Evolutionary conservation across 1,139 yeast species (phyloP).

Genomic region (Hyphopichia fennica): DNA sequence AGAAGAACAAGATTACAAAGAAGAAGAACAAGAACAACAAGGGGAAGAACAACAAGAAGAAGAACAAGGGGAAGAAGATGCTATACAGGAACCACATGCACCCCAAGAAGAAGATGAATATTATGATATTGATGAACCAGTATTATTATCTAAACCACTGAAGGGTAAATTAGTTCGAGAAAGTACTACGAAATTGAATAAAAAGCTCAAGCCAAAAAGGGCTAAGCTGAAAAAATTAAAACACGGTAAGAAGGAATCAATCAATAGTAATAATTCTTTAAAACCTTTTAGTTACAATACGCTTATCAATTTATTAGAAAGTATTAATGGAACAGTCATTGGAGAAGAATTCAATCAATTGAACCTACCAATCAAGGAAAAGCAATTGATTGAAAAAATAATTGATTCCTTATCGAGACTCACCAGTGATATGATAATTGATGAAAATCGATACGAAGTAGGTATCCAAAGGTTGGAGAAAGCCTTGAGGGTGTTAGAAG

Average conservation of each 20-base stretch:
- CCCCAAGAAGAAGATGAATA: slow-evolving; percentile 33
- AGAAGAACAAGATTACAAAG: neutral
- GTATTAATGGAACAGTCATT: slow-evolving; percentile 62
- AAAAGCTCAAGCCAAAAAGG: slow-evolving; percentile 16
- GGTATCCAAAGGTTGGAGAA: slow-evolving; percentile 78
- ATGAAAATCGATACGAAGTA: slow-evolving; percentile 73
- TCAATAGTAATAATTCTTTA: slow-evolving; percentile 14
- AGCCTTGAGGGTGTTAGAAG: slow-evolving; percentile 84
- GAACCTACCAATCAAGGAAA: slow-evolving; percentile 75
- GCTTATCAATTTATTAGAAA: slow-evolving; percentile 55
- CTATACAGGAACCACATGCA: too few species aligned
- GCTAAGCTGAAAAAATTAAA: slow-evolving; percentile 10
- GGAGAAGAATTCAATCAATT: slow-evolving; percentile 73
- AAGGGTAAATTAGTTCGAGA: slow-evolving; percentile 39
- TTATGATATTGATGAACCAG: slow-evolving; percentile 42
- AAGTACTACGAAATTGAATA: slow-evolving; percentile 21
- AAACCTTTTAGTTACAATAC: slow-evolving; percentile 61
- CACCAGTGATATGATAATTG: slow-evolving; percentile 86
- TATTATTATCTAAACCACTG: slow-evolving; percentile 29
- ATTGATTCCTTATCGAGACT: slow-evolving; percentile 81
- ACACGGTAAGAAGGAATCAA: neutral
- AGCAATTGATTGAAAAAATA: slow-evolving; percentile 76
- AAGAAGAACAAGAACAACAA: neutral
- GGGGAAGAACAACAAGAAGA: neutral
- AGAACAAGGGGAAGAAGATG: neutral